A percentile compares a stretch with the other conserved stretches of the same genome.
phyloP scores from a whole-genome alignment of 352 stramenopile genomes.

The Halophytophthora batemanensis region DNA sequence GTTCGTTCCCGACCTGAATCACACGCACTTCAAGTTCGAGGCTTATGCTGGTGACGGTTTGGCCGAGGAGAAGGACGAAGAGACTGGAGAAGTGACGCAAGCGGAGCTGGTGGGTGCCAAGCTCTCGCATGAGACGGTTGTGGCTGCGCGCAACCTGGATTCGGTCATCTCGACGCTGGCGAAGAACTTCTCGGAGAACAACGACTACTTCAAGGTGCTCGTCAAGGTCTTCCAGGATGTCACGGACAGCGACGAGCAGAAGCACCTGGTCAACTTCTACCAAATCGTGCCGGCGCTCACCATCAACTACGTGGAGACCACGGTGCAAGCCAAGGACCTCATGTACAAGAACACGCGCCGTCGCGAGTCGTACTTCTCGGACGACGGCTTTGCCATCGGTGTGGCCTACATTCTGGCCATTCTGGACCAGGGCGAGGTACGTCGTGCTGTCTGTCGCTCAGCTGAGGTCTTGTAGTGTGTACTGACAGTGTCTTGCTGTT shows the following conservation, averaged over 20 bases:
- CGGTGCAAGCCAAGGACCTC: conserved; percentile 90
- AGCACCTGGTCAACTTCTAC: conserved; percentile 92
- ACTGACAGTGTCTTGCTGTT: conserved; percentile 4
- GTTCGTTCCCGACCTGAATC: conserved; percentile 90
- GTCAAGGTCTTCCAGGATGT: conserved; percentile 90
- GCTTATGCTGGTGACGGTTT: conserved; percentile 62
- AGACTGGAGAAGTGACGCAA: conserved; percentile 44
- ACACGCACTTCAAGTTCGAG: conserved; percentile 83
- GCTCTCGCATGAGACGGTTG: conserved; percentile 74
- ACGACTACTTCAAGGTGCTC: conserved; percentile 92
- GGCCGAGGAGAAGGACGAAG: conserved; percentile 53
- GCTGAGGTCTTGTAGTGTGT: conserved; percentile 1
- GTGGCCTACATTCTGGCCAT: conserved; percentile 93
- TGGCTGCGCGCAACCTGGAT: conserved; percentile 85
- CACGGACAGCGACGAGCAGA: conserved; percentile 82
- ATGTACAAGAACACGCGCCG: conserved; percentile 94
- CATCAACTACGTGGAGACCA: conserved; percentile 90
- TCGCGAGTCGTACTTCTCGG: conserved; percentile 94
- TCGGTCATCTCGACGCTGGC: conserved; percentile 82
- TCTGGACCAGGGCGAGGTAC: conserved; percentile 82
- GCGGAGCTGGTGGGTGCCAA: conserved; percentile 55
- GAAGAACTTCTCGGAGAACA: conserved; percentile 91
- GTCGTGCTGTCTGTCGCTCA: neutral
- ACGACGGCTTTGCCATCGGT: conserved; percentile 95
- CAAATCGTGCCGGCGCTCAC: conserved; percentile 85